A percentile compares a stretch with the other conserved stretches of the same genome.
phyloP scores from a whole-genome alignment of 257 asterid species.

The Scutellaria baicalensis region DNA sequence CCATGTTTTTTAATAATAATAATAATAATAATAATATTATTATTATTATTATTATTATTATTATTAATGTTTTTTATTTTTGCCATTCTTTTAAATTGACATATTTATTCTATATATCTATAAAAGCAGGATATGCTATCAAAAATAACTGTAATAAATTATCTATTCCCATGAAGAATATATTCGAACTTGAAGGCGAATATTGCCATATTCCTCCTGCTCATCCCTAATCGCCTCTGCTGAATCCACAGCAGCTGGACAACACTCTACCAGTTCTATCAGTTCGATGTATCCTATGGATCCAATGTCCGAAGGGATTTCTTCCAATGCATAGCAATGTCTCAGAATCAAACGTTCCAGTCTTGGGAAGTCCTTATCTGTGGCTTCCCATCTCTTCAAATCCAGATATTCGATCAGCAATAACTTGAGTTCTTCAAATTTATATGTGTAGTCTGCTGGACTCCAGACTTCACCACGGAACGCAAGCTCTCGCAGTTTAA shows the following conservation, averaged over 20 bases:
- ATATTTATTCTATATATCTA: too few species aligned
- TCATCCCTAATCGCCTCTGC: neutral
- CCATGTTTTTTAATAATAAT: too few species aligned
- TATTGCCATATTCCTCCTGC: neutral
- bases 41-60: too few species aligned
- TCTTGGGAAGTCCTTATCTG: neutral
- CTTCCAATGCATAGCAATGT: slow-evolving; percentile 18
- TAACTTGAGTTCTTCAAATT: slow-evolving; percentile 9
- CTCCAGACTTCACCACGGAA: slow-evolving; percentile 17
- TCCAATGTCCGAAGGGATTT: slow-evolving; percentile 2
- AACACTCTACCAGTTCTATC: slow-evolving; percentile 23
- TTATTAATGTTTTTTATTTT: too few species aligned
- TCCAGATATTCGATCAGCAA: slow-evolving; percentile 15
- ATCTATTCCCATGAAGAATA: slow-evolving; percentile 29
- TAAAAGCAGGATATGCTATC: too few species aligned
- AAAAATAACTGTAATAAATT: too few species aligned
- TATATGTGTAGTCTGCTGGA: neutral
- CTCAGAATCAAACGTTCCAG: slow-evolving; percentile 10
- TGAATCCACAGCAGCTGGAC: slow-evolving; percentile 10
- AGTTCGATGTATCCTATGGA: neutral
- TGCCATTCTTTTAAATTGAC: too few species aligned
- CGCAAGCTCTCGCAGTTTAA: slow-evolving; percentile 21
- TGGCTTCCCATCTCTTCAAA: neutral
- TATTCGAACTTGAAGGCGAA: slow-evolving; percentile 12
- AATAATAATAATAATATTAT: too few species aligned